These are phyloP conservation scores for Aureobasidium pullulans DNA, from an alignment of 2,329 filamentous ascomycete genomes.

Conservation along the genomic window DNA sequence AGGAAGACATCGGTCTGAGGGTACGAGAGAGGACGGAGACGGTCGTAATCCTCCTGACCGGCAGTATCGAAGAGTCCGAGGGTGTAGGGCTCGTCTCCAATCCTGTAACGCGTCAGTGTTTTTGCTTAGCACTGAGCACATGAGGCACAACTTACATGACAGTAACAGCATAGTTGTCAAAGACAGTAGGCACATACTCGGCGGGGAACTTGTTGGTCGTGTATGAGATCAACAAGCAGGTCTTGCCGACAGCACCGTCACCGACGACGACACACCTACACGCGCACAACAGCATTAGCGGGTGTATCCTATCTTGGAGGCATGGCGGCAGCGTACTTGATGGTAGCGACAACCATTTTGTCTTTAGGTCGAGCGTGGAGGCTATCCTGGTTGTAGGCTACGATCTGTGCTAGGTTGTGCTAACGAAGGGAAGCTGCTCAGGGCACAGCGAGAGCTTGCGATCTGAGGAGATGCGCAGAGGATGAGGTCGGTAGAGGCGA, in stretches of 20 bases:
- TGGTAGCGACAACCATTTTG: constrained; percentile 28
- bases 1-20: constrained; percentile 98
- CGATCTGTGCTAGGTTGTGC: not conserved
- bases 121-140: too few relatives aligned
- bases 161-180: constrained; percentile 99
- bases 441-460: not conserved
- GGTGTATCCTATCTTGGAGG: not conserved
- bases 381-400: not conserved
- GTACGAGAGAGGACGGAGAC: constrained; percentile 91
- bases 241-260: constrained; percentile 99
- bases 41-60: constrained; percentile 98
- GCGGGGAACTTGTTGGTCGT: constrained; percentile 99
- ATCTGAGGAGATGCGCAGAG: not conserved
- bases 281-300: not conserved
- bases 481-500: not conserved
- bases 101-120: constrained; percentile 52
- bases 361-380: not conserved
- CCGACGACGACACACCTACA: constrained; percentile 94
- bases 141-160: constrained; percentile 72
- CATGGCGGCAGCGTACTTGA: constrained; percentile 22
- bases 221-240: constrained; percentile 97
- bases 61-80: constrained; percentile 97
- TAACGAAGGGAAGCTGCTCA: constrained; percentile 3
- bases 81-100: constrained; percentile 97
- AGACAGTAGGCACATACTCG: constrained; percentile 98